Percentiles rank a stretch among this genome's conserved stretches.
These are phyloP conservation scores for Magnaporthiopsis rhizophila DNA, from an alignment of 2,329 filamentous ascomycete species.

Conservation along the genomic window DNA sequence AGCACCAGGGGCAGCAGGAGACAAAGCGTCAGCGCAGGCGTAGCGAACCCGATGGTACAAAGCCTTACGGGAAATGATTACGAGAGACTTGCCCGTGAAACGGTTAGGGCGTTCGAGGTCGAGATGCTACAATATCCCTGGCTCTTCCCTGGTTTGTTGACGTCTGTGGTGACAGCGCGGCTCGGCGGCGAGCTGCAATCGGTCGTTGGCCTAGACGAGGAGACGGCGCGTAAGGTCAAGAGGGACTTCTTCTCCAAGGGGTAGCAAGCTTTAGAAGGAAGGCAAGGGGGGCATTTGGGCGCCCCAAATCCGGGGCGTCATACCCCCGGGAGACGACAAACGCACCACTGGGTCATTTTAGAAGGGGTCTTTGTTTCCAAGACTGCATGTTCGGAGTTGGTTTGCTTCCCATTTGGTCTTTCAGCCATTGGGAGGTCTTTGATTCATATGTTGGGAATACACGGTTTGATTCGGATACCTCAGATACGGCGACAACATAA, in stretches of 20 bases:
- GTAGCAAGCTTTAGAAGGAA: not conserved
- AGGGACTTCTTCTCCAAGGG: constrained; percentile 14
- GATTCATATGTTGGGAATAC: not conserved
- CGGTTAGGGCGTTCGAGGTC: constrained; percentile 77
- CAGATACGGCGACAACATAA: not conserved
- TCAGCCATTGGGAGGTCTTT: not conserved
- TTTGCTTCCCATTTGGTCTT: not conserved
- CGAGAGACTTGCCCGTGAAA: constrained; percentile 59
- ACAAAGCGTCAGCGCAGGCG: constrained; percentile 2
- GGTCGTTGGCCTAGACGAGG: constrained; percentile 9
- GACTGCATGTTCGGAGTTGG: not conserved
- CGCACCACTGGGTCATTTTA: not conserved
- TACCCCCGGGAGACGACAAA: not conserved
- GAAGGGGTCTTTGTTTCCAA: not conserved
- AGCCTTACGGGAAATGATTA: constrained; percentile 30
- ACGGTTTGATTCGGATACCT: not conserved
- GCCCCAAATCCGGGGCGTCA: too few relatives aligned
- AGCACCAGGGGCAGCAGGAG: constrained; percentile 27
- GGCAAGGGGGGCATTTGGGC: too few relatives aligned
- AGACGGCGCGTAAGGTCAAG: constrained; percentile 11
- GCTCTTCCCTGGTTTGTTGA: constrained; percentile 76
- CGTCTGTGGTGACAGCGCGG: constrained; percentile 64
- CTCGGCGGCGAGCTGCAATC: constrained; percentile 50
- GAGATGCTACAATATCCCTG: constrained; percentile 92
- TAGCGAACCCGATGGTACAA: not conserved